Base-by-base conservation (phyloP, 768 basidiomycete species). In the Tricholoma matsutake region DNA sequence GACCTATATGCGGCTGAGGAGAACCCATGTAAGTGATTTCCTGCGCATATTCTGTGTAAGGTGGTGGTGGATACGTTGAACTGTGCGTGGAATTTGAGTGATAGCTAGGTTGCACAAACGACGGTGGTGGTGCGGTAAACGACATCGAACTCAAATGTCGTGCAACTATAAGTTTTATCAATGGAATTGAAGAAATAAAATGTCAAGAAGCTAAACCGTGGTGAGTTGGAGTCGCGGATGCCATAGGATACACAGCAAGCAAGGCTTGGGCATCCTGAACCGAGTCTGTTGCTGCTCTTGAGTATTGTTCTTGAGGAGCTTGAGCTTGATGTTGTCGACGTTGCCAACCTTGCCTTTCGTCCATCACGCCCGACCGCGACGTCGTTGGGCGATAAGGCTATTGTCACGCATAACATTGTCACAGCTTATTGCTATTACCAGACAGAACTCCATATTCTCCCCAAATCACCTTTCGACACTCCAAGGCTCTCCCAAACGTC, bases 141-240 rank as follows among this genome's bases (percentile, higher is more conserved):
- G 85, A 84, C 64, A 91, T 78, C 63, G 77, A 82, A 63, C 77
- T 79, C 22, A 91, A 68, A 73, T 92, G 91, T 31, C 87, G 78
- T 22, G 88, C 79, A 45, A 88, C 91, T 92, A 62, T 51, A 61
- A 6, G 4, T 29, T 41, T 3, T 20, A 20, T 67, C 20, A 61
- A 64, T 55, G 32, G 29, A 18, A 9, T 13, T 39, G 10, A 31
- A 25, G 29, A 51, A 29, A 20, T 14, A 52, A 22, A 31, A 18
- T 31, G 63, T 43, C 10, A 18, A 39, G 49, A 34, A 47, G 66
- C 74, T 63, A 68, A n/a, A 90, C 91, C 89, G 68, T 92, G 91
- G 37, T 84, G 79, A 7, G 89, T 83, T n/a, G 90, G 89, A 4
- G 86, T 89, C 28, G 87, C 86, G 61, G 90, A 91, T 39, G 87